Evolutionary conservation across 1,139 yeast species (phyloP), one percentile per base, ranked within the genome.

Genomic region (Insectozyma bohioensis): DNA sequence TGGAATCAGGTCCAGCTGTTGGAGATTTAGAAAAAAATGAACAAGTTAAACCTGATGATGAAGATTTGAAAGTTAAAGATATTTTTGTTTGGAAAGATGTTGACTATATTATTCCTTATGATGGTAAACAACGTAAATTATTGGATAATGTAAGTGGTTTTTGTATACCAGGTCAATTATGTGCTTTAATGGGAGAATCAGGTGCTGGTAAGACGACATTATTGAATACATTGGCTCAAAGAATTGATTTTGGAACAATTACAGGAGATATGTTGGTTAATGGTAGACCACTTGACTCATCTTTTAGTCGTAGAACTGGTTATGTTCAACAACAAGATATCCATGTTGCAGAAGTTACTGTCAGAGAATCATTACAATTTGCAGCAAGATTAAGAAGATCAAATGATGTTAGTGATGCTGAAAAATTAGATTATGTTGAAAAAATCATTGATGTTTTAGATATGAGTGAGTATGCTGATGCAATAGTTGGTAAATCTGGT

Each of bases 151-250:
- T 80, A 31, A 78, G 75, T 42, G 87, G 86, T 25, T 80, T 67
- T 53, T 80, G 79, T 47, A 72, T 75, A 42, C 85, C 85, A 11
- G 85, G 85, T 44, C 73, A 78, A 20, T 61, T 82, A 45, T 82
- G 88, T 25, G 92, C 92, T 6, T 63, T 79, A 26, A 78, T 79
- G 83, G 85, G 85, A 42, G 81, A 74, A 41, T 78, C 84, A 17
- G 85, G 85, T 49, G 84, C 84, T 28, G 85, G 85, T 51, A 78
- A 78, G 53, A 79, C 85, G 1, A 79, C 85, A 6, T 59, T 79
- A 40, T 63, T 79, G 40, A 77, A 78, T 47, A 72, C 72, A 30
- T 62, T 79, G 39, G 78, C 85, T 11, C 80, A 76, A 48, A 64
- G 85, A 53, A 67, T 73, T 40, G 66, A 68, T 33, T 67, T 72